These are phyloP conservation scores for Lanmaoa rubissima DNA, from an alignment of 768 basidiomycete genomes.

Conservation along the genomic window DNA sequence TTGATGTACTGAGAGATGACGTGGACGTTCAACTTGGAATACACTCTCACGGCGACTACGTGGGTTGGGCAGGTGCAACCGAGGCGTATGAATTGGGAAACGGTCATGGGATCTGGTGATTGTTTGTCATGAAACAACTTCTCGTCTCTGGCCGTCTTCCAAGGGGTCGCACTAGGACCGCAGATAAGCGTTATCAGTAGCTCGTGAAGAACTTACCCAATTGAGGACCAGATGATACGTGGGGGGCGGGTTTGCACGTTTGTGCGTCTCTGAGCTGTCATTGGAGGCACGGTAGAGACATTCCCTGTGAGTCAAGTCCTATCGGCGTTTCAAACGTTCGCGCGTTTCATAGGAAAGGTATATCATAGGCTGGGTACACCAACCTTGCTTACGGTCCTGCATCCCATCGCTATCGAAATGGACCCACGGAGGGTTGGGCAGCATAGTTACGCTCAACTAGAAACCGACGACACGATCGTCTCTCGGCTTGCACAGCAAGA, in stretches of 20 bases:
- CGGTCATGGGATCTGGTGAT: too few relatives aligned
- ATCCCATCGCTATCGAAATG: background rate
- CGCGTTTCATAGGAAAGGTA: too few relatives aligned
- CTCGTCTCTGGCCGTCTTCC: too few relatives aligned
- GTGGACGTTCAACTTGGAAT: too few relatives aligned
- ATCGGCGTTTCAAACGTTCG: background rate
- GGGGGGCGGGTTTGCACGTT: background rate
- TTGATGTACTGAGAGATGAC: too few relatives aligned
- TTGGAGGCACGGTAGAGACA: background rate
- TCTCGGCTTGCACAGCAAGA: conserved; percentile 35
- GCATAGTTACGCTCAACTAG: background rate
- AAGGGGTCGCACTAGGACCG: too few relatives aligned
- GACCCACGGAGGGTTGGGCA: background rate
- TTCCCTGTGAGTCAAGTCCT: background rate
- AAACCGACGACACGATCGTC: conserved; percentile 7
- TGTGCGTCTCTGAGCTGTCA: background rate
- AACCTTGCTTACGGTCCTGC: background rate
- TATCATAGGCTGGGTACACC: background rate
- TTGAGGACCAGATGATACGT: background rate
- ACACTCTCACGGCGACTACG: too few relatives aligned
- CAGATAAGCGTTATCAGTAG: too few relatives aligned
- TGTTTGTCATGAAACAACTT: too few relatives aligned
- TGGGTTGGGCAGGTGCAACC: too few relatives aligned
- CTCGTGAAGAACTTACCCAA: background rate
- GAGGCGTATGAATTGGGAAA: too few relatives aligned